phyloP scores from a whole-genome alignment of 768 basidiomycete genomes.

The Podaxis sp. region DNA sequence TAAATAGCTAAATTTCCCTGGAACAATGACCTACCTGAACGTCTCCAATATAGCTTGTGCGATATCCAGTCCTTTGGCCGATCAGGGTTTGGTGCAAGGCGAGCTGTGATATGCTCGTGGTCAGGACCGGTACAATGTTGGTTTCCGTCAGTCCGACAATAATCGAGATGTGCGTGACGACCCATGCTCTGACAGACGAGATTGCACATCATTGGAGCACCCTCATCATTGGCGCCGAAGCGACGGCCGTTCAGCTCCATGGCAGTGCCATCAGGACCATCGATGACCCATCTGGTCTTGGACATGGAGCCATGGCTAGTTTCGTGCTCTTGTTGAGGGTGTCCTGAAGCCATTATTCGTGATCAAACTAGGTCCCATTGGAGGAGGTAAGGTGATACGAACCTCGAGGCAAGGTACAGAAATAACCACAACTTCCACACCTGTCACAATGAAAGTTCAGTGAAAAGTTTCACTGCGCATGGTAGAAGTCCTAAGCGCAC shows the following conservation, averaged over 20 bases:
- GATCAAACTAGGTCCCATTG: not conserved
- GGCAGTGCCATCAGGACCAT: slow-evolving; percentile 47
- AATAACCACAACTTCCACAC: slow-evolving; percentile 57
- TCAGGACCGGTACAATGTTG: slow-evolving; percentile 42
- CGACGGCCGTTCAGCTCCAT: slow-evolving; percentile 56
- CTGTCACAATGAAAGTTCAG: slow-evolving; percentile 26
- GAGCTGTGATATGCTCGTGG: slow-evolving; percentile 43
- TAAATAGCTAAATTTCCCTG: not conserved
- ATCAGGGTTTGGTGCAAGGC: slow-evolving; percentile 45
- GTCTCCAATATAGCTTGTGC: slow-evolving; percentile 55
- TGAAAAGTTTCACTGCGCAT: not conserved
- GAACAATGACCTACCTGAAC: slow-evolving; percentile 43
- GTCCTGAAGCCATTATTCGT: slow-evolving; percentile 35
- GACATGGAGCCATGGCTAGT: slow-evolving; percentile 68
- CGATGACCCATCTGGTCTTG: slow-evolving; percentile 53
- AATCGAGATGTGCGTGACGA: slow-evolving; percentile 56
- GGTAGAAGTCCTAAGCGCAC: slow-evolving; percentile 26
- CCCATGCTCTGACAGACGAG: slow-evolving; percentile 55
- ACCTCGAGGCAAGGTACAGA: slow-evolving; percentile 47
- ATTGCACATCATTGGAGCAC: slow-evolving; percentile 65
- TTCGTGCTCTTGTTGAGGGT: slow-evolving; percentile 60
- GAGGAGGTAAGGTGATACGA: too few species aligned
- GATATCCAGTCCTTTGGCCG: slow-evolving; percentile 53
- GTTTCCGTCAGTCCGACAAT: slow-evolving; percentile 43
- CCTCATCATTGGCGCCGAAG: slow-evolving; percentile 53